Evolutionary conservation across 768 basidiomycete genomes (phyloP).

Genomic region (Gymnopilus junonius): DNA sequence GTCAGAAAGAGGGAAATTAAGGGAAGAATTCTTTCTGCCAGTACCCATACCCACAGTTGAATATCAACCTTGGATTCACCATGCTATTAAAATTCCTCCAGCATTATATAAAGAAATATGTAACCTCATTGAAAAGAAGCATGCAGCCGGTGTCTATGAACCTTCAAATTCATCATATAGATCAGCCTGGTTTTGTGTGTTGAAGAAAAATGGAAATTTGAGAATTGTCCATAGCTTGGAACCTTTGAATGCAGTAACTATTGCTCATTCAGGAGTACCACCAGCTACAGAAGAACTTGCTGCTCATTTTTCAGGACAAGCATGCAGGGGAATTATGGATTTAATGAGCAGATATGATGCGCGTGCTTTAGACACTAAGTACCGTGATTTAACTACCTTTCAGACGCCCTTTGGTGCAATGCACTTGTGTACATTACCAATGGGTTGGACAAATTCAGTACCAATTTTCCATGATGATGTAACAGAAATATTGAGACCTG

Average conservation of each 20-base stretch:
- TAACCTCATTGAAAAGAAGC: too few species aligned
- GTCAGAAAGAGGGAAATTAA: slow-evolving; percentile 36
- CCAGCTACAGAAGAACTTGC: slow-evolving; percentile 26
- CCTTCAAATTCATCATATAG: too few species aligned
- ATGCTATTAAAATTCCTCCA: too few species aligned
- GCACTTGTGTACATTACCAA: slow-evolving; percentile 34
- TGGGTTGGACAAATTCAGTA: slow-evolving; percentile 32
- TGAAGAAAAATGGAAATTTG: too few species aligned
- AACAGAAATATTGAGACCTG: slow-evolving; percentile 7
- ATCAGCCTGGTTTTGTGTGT: too few species aligned
- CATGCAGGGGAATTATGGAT: slow-evolving; percentile 34
- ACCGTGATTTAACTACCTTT: slow-evolving; percentile 42
- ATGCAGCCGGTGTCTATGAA: too few species aligned
- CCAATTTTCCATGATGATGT: slow-evolving; percentile 19
- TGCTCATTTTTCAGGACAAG: slow-evolving; percentile 33
- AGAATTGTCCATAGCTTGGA: not conserved
- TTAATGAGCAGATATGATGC: slow-evolving; percentile 42
- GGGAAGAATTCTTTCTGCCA: slow-evolving; percentile 36
- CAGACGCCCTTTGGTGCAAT: slow-evolving; percentile 34
- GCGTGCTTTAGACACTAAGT: slow-evolving; percentile 26
- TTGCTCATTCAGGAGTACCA: too few species aligned
- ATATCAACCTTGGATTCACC: too few species aligned
- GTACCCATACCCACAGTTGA: not conserved
- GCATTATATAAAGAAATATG: too few species aligned
- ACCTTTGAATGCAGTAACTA: too few species aligned